Conservation (phyloP, 257 asterid species). For the Linderniella brevidens region DNA sequence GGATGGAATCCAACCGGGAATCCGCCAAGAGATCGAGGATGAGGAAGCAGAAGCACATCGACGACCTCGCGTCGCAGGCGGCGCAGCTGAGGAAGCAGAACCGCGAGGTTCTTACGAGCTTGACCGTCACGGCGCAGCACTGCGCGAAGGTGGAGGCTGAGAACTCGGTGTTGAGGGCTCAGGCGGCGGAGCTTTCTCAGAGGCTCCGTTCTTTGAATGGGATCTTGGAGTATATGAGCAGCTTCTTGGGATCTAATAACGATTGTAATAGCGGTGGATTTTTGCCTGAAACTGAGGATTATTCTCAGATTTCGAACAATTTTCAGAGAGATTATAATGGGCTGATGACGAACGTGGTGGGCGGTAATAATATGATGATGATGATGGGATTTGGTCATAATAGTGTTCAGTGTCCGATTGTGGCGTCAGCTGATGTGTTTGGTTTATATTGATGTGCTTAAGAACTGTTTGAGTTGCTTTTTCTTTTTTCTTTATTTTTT, state of each 20-base stretch:
- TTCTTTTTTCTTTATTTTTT: too few species aligned
- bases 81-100: conserved; percentile 40
- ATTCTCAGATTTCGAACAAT: conserved; percentile 8
- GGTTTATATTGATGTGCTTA: not conserved
- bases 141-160: conserved; percentile 47
- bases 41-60: conserved; percentile 79
- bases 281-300: conserved; percentile 23
- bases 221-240: conserved; percentile 30
- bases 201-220: conserved; percentile 53
- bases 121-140: conserved; percentile 30
- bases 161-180: conserved; percentile 63
- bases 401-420: not conserved
- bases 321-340: conserved; percentile 2
- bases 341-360: not conserved
- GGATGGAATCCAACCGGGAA: conserved; percentile 88
- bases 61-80: conserved; percentile 43
- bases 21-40: conserved; percentile 81
- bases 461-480: too few species aligned
- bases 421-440: conserved; percentile 3
- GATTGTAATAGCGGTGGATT: conserved; percentile 14
- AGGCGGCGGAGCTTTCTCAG: conserved; percentile 57
- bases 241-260: too few species aligned
- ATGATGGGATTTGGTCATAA: not conserved
- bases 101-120: conserved; percentile 18
- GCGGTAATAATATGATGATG: not conserved